phyloP scores from a whole-genome alignment of 257 asterid species.

The Fraxinus excelsior region DNA sequence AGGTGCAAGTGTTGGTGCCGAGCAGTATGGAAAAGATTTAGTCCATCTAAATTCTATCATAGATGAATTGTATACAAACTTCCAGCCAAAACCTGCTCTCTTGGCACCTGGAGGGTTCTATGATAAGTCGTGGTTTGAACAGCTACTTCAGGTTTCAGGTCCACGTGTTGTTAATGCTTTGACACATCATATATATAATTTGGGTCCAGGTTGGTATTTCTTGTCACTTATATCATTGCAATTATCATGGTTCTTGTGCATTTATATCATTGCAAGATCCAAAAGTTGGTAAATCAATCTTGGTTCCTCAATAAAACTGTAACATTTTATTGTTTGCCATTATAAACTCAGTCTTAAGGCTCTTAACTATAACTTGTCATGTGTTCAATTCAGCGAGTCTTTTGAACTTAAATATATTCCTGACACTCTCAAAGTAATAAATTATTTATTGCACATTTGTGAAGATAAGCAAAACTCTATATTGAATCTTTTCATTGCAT shows the following conservation, averaged over 20 bases:
- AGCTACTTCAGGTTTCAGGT: constrained; percentile 73
- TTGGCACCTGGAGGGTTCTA: constrained; percentile 96
- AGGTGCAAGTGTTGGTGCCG: constrained; percentile 79
- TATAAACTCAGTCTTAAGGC: not conserved
- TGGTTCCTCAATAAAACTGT: not conserved
- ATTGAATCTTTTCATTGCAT: not conserved
- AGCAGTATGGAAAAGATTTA: constrained; percentile 76
- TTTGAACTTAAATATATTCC: not conserved
- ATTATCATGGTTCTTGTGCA: not conserved
- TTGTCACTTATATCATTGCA: constrained; percentile 3
- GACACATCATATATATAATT: constrained; percentile 82
- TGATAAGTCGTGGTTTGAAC: constrained; percentile 73
- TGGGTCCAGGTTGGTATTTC: constrained; percentile 72
- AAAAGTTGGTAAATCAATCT: not conserved
- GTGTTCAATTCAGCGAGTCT: not conserved
- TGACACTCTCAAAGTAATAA: not conserved
- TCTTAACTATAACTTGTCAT: not conserved
- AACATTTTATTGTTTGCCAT: not conserved
- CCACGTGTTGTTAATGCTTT: constrained; percentile 51
- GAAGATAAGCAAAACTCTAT: not conserved
- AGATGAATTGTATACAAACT: constrained; percentile 44
- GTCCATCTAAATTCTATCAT: constrained; percentile 50
- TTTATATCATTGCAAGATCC: not conserved
- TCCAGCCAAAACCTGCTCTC: constrained; percentile 47
- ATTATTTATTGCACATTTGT: not conserved